Evolutionary conservation across 768 basidiomycete species (phyloP), one percentile per base, ranked within the genome.

Genomic region (Suillus brevipes): DNA sequence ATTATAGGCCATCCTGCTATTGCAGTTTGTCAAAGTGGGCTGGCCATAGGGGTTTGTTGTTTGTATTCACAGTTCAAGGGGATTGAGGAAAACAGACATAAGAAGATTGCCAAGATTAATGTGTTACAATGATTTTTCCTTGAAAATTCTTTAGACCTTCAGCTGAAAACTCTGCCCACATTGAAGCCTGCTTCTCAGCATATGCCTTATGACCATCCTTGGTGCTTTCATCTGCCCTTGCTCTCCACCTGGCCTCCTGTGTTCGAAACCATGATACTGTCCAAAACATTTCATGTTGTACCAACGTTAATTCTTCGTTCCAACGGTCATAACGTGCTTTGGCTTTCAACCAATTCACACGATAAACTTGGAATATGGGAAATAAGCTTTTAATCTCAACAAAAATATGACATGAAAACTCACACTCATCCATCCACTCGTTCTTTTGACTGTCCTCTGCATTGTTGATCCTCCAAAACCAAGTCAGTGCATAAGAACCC

Each of bases 211-310:
- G 10, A 2, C 47, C 47, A 49, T 49, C 12, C 47, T 49, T 49
- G 23, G 12, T 49, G 12, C 47, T 49, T 13, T 49, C 47, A 13
- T 13, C 47, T 49, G 47, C 10, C 23, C 23, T 23, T 10, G 6
- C 25, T 43, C n/a, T 28, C 47, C 47, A 64, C 47, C 28, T 38
- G 2, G 2, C 6, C 13, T 59, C 40, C 28, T 59, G 42, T 28
- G 5, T n/a, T 23, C 37, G n/a, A 49, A 70, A 71, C 50, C 62
- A 73, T 31, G 23, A 6, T 14, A 66, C n/a, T 0, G 66, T 63
- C 72, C 71, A 73, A 7, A 56, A 13, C 68, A 73, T 71, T 61
- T 72, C 69, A 61, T 70, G 58, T 53, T 43, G 45, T 7, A 71
- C 49, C 18, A 69, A 40, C 8, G 37, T 61, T 18, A 69, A 4